Conservation (phyloP, 1,284 basidiomycete genomes). For the Fistulina hepatica region DNA sequence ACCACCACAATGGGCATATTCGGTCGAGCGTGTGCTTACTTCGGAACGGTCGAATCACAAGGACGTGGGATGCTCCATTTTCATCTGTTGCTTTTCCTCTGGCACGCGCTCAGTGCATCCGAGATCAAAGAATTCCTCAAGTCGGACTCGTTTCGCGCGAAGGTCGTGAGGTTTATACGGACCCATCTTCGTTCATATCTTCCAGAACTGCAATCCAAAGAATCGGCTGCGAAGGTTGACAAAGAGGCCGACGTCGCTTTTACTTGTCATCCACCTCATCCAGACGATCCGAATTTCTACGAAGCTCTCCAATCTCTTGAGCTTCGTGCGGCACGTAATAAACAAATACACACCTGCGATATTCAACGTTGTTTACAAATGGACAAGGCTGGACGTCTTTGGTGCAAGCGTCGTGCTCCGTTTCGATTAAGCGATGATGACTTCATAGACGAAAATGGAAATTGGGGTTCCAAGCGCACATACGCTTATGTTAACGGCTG, state of each 20-base stretch:
- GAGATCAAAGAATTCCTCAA: slow-evolving; percentile 15
- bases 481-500: slow-evolving; percentile 4
- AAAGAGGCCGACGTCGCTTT: slow-evolving; percentile 18
- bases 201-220: slow-evolving; percentile 13
- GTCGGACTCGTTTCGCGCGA: slow-evolving; percentile 14
- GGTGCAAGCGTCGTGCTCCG: slow-evolving; percentile 9
- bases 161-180: slow-evolving; percentile 18
- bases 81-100: slow-evolving; percentile 17
- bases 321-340: slow-evolving; percentile 5
- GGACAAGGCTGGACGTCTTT: background rate
- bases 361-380: slow-evolving; percentile 1
- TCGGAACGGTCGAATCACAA: slow-evolving; percentile 19
- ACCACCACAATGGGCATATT: slow-evolving; percentile 16
- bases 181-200: slow-evolving; percentile 21
- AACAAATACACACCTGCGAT: slow-evolving; percentile 16
- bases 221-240: slow-evolving; percentile 11
- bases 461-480: slow-evolving; percentile 6
- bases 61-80: slow-evolving; percentile 17
- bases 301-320: no score
- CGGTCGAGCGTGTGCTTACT: slow-evolving; percentile 17
- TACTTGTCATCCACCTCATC: slow-evolving; percentile 23
- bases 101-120: slow-evolving; percentile 5
- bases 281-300: slow-evolving; percentile 10
- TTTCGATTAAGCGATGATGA: background rate
- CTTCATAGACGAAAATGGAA: slow-evolving; percentile 2